Base-by-base conservation (phyloP, 208 protist genomes). In the Naegleria gruberi region DNA sequence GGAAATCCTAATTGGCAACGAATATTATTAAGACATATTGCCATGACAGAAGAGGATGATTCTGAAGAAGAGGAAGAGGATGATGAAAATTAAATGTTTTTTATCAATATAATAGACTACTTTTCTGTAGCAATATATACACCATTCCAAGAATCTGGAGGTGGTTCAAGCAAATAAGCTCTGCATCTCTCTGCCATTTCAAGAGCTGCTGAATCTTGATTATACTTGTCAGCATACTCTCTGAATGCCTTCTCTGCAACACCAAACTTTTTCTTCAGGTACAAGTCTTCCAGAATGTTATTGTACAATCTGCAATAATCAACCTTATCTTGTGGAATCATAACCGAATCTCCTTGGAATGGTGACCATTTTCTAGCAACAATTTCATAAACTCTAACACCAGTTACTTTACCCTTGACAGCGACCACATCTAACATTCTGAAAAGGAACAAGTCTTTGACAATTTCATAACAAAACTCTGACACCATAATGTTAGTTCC, bases 401-500 rank as follows among this genome's bases (percentile, higher is more conserved):
- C 74, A 5, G 19, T 7, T 43, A 30, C 15, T 43, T 82, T 43
- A 23, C 30, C 30, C 40, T 82, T 82, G 30, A 42, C 30, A 0
- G 30, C 74, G 26, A 82, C 40, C 19, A 42, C 40, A 41, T 82
- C 74, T 3, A 82, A 34, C 4, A 82, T 43, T 82, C 74, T 82
- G 30, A 82, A 82, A 40, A 43, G 37, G 41, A 89, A 89, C 19
- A 19, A 44, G 5, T 2, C 4, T 74, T 42, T 65, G 15, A 74
- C 85, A 15, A 43, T 7, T 15, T 47, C 41, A 15, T 89, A 41
- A 10, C 30, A 34, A 23, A n/a, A 12, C 0, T 89, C 85, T 19
- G 85, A 89, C 10, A 40, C 30, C 85, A 89, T 65, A 15, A 89
- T 65, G 51, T 34, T 89, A 10, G 85, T 89, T 17, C 85, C 85